Conservation (phyloP, 2,329 filamentous ascomycete species). For the Microascus cirrosus region DNA sequence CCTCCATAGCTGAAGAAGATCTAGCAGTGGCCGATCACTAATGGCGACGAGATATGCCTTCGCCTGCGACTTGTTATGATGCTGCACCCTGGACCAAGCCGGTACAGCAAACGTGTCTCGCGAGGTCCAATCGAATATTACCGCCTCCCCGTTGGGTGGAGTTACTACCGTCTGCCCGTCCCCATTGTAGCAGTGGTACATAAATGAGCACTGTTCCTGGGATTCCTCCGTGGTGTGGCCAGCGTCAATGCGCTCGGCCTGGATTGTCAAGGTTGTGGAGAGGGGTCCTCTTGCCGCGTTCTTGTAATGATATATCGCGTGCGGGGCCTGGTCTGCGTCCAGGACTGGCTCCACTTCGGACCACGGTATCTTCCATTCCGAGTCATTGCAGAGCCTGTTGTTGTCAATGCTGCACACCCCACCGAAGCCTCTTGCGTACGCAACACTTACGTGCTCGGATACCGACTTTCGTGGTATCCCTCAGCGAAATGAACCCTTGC, state of each 20-base stretch:
- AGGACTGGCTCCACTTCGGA: slow-evolving; percentile 24
- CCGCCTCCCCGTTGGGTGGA: slow-evolving; percentile 15
- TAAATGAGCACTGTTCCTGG: slow-evolving; percentile 35
- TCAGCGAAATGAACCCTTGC: slow-evolving; percentile 43
- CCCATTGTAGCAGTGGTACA: slow-evolving; percentile 42
- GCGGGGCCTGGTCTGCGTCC: slow-evolving; percentile 17
- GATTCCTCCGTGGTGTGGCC: slow-evolving; percentile 18
- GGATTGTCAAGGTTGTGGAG: slow-evolving; percentile 32
- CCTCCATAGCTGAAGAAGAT: neutral
- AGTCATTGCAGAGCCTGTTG: slow-evolving; percentile 18
- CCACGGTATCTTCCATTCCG: slow-evolving; percentile 33
- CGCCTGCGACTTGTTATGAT: slow-evolving; percentile 22
- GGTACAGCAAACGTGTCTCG: slow-evolving; percentile 44
- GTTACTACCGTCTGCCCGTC: slow-evolving; percentile 28
- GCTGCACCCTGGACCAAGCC: slow-evolving; percentile 36
- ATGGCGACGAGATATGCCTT: slow-evolving; percentile 21
- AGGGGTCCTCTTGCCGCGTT: slow-evolving; percentile 17
- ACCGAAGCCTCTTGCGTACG: neutral
- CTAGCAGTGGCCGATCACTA: slow-evolving; percentile 20
- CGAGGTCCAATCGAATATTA: slow-evolving; percentile 28
- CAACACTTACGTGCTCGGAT: slow-evolving; percentile 28
- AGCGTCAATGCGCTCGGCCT: slow-evolving; percentile 31
- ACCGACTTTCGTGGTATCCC: slow-evolving; percentile 33
- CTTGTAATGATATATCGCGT: slow-evolving; percentile 23
- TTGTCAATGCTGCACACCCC: neutral